Conservation (phyloP, 306 rosid species). For the Cicer chorassanicum region DNA sequence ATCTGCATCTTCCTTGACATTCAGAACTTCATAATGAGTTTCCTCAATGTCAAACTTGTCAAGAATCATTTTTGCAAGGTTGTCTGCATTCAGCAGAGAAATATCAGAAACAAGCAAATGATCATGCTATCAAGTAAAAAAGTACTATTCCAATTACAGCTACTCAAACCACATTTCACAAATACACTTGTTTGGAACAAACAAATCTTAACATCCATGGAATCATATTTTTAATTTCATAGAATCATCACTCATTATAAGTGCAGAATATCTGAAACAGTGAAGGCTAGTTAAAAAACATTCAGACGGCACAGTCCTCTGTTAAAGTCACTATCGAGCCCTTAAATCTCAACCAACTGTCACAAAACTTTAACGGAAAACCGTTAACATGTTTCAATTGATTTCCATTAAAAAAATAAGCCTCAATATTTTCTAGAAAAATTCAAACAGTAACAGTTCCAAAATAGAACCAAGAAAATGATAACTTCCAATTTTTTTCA, state of each 20-base stretch:
- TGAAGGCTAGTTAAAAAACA: not conserved
- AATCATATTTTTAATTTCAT: not conserved
- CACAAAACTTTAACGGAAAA: not conserved
- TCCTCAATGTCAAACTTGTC: slow-evolving; percentile 52
- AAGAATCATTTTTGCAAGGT: slow-evolving; percentile 53
- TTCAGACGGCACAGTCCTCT: not conserved
- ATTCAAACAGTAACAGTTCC: not conserved
- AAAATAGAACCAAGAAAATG: not conserved
- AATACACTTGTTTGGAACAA: slow-evolving; percentile 26
- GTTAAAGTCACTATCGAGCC: not conserved
- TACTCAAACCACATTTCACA: slow-evolving; percentile 16
- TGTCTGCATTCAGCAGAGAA: slow-evolving; percentile 37
- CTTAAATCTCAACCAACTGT: not conserved
- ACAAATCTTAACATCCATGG: slow-evolving; percentile 27
- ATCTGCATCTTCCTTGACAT: slow-evolving; percentile 73
- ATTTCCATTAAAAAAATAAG: not conserved
- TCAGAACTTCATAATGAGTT: slow-evolving; percentile 73
- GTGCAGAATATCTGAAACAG: not conserved
- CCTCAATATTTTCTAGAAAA: not conserved
- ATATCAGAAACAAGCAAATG: slow-evolving; percentile 23
- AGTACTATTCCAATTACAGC: slow-evolving; percentile 13
- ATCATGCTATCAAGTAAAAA: slow-evolving; percentile 11
- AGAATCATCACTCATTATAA: not conserved
- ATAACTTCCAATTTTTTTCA: not conserved
- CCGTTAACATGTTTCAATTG: too few relatives aligned